phyloP scores from a whole-genome alignment of 441 rosid species.

The Pelargonium fulgidum region DNA sequence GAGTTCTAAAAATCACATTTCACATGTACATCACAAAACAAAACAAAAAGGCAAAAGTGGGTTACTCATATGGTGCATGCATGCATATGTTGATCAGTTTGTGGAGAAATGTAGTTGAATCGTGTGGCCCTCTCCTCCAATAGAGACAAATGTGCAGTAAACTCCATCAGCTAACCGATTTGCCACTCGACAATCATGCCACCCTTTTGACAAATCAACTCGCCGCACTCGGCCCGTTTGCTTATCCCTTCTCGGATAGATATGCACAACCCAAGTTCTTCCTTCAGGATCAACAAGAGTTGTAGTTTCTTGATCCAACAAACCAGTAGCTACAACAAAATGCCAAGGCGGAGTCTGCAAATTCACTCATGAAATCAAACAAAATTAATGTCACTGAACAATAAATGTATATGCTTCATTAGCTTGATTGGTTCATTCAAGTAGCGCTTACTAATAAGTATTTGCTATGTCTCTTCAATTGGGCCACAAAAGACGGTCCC shows the following conservation, averaged over 20 bases:
- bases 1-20: no score
- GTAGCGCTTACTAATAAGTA: neutral
- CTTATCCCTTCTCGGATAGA: neutral
- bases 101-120: no score
- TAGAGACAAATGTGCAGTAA: neutral
- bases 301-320: neutral
- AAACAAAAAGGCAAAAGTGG: no score
- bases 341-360: neutral
- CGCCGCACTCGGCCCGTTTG: neutral
- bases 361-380: neutral
- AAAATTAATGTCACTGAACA: neutral
- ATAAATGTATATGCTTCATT: neutral
- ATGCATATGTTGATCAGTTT: no score
- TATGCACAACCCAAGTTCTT: neutral
- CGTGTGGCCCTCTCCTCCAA: neutral
- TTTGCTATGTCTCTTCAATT: neutral
- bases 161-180: conserved; percentile 1
- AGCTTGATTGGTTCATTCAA: neutral
- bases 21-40: no score
- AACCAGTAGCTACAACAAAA: neutral
- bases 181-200: conserved; percentile 3
- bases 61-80: no score
- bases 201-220: neutral
- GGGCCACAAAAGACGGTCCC: neutral
- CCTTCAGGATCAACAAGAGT: neutral